Base-by-base conservation (phyloP, 768 basidiomycete genomes). In the Phaffia australis region DNA sequence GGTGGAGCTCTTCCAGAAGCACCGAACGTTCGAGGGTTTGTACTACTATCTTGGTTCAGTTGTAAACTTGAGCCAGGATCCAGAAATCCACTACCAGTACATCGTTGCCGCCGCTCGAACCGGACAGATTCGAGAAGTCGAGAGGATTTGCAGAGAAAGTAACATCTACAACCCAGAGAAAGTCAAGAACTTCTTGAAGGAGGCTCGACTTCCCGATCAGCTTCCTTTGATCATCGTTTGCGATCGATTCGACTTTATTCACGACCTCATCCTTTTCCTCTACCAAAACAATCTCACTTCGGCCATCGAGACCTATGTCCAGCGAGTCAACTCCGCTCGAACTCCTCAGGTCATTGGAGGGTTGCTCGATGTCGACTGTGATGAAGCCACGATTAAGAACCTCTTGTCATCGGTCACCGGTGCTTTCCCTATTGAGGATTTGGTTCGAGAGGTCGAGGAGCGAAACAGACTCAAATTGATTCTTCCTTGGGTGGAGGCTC, bases 281-380 rank as follows among this genome's bases (percentile, higher is more conserved):
- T 99, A 98, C 78, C 95, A 98, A 79, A 97, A 98, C 75, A 88
- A 89, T 51, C 84, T 97, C 60, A 87, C 84, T 64, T 90, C 90
- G 79, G 95, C 94, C 79, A 99, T 99, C 77, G 95, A 99, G 80
- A 91, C 98, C n/a, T 99, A 99, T 76, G 95, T 99, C 7, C 93
- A 97, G 74, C 85, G 89, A 11, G 95, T 98, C 78, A 98, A 99
- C 80, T 92, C 95, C 35, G 86, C 89, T 60, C 83, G 95, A 63
- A 95, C 94, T 11, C 95, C 95, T 29, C 93, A 98, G 77, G 95
- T 99, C 69, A 81, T 98, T 68, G 95, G 95, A 71, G 95, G 92
- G 42, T 79, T 99, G 30, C 82, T 99, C 69, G 95, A 99, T 73
- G 95, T 98, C 42, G 95, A 99, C 75, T 98, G 95, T 72, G 95